A percentile compares a stretch with the other conserved stretches of the same genome.
These are phyloP conservation scores for Scedosporium minutisporum DNA, from an alignment of 2,329 filamentous ascomycete genomes.

Conservation along the genomic window DNA sequence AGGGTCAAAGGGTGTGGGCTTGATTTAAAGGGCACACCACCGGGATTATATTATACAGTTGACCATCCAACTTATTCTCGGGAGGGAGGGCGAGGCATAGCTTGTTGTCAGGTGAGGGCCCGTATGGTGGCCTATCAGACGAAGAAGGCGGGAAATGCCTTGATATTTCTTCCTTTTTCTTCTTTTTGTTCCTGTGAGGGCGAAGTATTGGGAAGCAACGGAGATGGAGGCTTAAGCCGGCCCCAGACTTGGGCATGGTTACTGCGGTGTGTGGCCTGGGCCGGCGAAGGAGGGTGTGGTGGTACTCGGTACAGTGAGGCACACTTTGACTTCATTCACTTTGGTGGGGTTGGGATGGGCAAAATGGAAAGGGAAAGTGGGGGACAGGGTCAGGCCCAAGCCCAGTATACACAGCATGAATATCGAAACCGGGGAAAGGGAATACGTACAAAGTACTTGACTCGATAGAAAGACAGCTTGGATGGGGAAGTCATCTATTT, in stretches of 20 bases:
- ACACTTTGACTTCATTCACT: no score
- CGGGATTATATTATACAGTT: not conserved
- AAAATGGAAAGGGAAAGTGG: no score
- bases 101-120: not conserved
- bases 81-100: not conserved
- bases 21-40: not conserved
- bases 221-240: not conserved
- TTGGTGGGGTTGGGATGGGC: no score
- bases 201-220: not conserved
- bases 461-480: no score
- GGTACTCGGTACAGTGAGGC: no score
- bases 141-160: not conserved
- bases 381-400: no score
- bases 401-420: no score
- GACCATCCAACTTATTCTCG: not conserved
- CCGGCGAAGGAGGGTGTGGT: no score
- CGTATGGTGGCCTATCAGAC: not conserved
- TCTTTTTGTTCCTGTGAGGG: not conserved
- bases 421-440: no score
- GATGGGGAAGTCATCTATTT: no score
- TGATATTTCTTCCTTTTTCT: not conserved
- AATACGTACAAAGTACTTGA: no score
- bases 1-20: not conserved
- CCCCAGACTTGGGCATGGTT: not conserved
- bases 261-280: no score